phyloP scores from a whole-genome alignment of 1,139 yeast genomes.

The Nakaseomyces delphensis region DNA sequence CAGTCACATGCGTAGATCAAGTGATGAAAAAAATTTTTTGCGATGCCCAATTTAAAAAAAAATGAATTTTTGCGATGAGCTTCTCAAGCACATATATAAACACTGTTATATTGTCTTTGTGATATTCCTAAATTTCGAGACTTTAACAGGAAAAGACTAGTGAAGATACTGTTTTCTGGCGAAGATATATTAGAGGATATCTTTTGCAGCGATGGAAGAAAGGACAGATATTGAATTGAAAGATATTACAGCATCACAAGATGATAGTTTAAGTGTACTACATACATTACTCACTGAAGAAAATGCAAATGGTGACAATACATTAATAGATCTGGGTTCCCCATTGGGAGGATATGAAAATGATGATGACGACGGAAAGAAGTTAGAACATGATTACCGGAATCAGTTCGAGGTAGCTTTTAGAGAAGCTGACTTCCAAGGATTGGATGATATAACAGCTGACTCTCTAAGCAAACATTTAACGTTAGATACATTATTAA shows the following conservation, averaged over 20 bases:
- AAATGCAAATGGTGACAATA: not conserved
- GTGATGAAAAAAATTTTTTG: slow-evolving; percentile 1
- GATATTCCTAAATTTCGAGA: too few relatives aligned
- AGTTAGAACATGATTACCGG: slow-evolving; percentile 6
- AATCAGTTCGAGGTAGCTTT: slow-evolving; percentile 4
- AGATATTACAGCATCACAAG: not conserved
- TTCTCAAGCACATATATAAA: not conserved
- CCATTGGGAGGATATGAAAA: not conserved
- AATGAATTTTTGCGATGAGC: slow-evolving; percentile 1
- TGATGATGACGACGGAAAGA: not conserved
- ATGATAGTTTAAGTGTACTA: not conserved
- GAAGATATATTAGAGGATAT: slow-evolving; percentile 2
- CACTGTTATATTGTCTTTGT: too few relatives aligned
- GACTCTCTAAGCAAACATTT: slow-evolving; percentile 1
- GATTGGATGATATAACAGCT: not conserved
- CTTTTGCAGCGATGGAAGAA: slow-evolving; percentile 1
- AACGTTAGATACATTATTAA: slow-evolving; percentile 1
- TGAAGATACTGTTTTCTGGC: not conserved
- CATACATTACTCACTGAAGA: not conserved
- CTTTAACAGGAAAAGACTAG: too few relatives aligned
- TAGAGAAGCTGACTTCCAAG: not conserved
- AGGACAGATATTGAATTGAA: not conserved
- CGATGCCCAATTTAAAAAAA: not conserved
- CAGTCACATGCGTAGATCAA: not conserved
- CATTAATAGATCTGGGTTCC: not conserved